Evolutionary conservation across 1,284 basidiomycete species (phyloP).

Genomic region (Sanguinoderma infundibulare): DNA sequence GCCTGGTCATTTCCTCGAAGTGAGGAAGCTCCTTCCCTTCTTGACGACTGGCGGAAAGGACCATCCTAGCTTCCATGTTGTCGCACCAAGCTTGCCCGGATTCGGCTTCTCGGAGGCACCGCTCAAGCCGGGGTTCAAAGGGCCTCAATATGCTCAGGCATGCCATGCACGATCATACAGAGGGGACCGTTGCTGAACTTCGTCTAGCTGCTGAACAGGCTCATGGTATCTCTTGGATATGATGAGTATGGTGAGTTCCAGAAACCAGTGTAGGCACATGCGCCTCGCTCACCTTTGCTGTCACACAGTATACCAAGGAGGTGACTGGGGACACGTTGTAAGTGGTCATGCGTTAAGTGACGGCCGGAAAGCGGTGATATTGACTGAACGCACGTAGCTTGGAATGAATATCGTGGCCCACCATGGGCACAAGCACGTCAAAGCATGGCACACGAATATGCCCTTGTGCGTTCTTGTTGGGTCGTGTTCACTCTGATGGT

Average conservation of each 20-base stretch:
- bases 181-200: background rate
- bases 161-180: background rate
- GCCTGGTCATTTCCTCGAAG: conserved; percentile 52
- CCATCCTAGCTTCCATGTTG: conserved; percentile 46
- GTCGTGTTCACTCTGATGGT: background rate
- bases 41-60: conserved; percentile 26
- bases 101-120: conserved; percentile 41
- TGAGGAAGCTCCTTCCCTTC: conserved; percentile 35
- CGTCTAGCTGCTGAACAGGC: conserved; percentile 12
- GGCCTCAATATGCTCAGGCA: conserved; percentile 10
- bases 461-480: conserved; percentile 1
- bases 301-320: conserved; percentile 4
- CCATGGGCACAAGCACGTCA: conserved; percentile 11
- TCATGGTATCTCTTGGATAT: conserved; percentile 31
- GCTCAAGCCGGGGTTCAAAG: conserved; percentile 38
- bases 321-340: conserved; percentile 7
- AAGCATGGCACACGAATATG: conserved; percentile 29
- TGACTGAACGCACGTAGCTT: conserved; percentile 36
- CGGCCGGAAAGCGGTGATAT: background rate
- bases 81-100: conserved; percentile 49
- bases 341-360: background rate
- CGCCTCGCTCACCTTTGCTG: background rate
- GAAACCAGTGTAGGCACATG: background rate
- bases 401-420: conserved; percentile 32
- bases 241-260: conserved; percentile 25